These are phyloP conservation scores for Wilcoxina mikolae DNA, from an alignment of 495 filamentous ascomycete species.

Conservation along the genomic window DNA sequence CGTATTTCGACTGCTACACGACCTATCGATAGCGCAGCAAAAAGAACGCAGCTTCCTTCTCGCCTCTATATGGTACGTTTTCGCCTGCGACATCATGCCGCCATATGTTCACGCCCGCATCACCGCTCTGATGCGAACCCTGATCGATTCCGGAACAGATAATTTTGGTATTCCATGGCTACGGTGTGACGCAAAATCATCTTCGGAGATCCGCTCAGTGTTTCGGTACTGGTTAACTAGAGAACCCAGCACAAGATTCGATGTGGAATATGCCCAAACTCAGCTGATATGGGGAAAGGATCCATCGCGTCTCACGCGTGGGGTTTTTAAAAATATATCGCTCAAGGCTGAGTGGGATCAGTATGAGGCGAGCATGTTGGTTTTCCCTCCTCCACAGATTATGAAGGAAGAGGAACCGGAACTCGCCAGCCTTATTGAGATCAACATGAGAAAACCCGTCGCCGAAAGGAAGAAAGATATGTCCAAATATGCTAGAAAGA, in stretches of 20 bases:
- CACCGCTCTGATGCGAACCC: neutral
- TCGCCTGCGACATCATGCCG: slow-evolving; percentile 1
- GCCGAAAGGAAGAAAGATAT: neutral
- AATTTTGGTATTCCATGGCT: neutral
- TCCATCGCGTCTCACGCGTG: neutral
- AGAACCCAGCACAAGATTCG: neutral
- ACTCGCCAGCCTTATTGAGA: neutral
- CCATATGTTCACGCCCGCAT: neutral
- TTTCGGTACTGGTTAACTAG: neutral
- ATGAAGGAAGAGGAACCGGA: neutral
- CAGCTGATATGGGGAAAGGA: neutral
- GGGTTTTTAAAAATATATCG: neutral
- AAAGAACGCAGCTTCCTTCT: neutral
- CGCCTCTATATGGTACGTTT: neutral
- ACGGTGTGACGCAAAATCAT: neutral
- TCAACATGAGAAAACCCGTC: neutral
- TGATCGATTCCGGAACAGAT: neutral
- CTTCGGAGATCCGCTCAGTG: neutral
- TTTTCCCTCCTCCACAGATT: neutral
- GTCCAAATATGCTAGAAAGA: neutral
- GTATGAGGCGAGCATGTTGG: neutral
- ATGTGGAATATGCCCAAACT: neutral
- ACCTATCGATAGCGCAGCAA: neutral
- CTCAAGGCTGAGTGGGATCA: neutral
- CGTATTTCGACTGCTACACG: slow-evolving; percentile 1